Conservation (phyloP, 1,284 basidiomycete species). For the Cryptococcus neoformans region DNA sequence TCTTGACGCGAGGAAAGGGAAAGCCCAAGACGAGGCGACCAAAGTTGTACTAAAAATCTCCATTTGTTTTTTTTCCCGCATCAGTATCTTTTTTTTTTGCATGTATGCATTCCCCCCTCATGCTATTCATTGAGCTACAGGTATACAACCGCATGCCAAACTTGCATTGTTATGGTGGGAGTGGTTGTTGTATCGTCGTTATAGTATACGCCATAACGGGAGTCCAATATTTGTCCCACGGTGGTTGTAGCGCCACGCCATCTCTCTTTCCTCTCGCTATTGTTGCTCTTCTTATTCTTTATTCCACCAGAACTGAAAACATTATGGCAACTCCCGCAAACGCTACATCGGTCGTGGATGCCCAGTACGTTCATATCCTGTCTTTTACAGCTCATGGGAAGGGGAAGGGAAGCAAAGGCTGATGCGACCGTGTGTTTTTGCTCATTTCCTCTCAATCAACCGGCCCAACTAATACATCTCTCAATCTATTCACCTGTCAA, state of each 20-base stretch:
- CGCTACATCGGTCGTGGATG: not conserved
- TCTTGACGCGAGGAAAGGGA: conserved; percentile 39
- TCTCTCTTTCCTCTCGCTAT: too few relatives aligned
- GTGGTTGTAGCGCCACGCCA: too few relatives aligned
- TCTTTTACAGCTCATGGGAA: not conserved
- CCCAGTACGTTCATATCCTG: not conserved
- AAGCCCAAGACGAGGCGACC: conserved; percentile 13
- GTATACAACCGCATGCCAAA: too few relatives aligned
- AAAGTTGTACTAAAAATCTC: conserved; percentile 4
- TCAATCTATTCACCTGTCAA: not conserved
- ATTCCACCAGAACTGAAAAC: not conserved
- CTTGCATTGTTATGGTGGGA: too few relatives aligned
- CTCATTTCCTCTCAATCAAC: conserved; percentile 16
- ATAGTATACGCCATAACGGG: too few relatives aligned
- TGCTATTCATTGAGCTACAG: too few relatives aligned
- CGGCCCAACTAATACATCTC: conserved; percentile 13
- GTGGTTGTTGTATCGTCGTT: too few relatives aligned
- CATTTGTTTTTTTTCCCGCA: not conserved
- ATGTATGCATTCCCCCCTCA: too few relatives aligned
- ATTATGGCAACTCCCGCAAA: not conserved
- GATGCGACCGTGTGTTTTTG: not conserved
- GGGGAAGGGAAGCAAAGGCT: not conserved
- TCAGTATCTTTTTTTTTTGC: too few relatives aligned
- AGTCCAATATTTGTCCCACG: too few relatives aligned
- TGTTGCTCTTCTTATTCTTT: too few relatives aligned